Evolutionary conservation across 192 early-diverging fungal genomes (phyloP).

Genomic region (Entomortierella beljakovae): DNA sequence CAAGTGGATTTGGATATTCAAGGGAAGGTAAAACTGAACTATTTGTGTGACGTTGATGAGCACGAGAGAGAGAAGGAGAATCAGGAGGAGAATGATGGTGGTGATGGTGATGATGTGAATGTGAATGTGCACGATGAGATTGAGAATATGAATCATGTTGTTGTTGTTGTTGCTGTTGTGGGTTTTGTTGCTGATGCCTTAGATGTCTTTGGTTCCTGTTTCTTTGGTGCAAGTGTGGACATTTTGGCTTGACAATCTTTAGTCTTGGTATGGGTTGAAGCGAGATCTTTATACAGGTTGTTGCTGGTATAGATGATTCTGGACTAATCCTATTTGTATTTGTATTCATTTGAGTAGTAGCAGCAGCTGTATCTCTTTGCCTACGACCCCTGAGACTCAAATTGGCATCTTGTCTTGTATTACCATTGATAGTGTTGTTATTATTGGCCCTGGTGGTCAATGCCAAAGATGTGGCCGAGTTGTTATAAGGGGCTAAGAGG

Average conservation of each 20-base stretch:
- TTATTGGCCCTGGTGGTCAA: neutral
- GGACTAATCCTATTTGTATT: conserved; percentile 41
- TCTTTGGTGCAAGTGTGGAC: conserved; percentile 35
- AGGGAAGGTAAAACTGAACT: conserved; percentile 21
- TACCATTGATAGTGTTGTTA: neutral
- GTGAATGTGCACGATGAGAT: conserved; percentile 5
- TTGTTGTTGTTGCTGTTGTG: conserved; percentile 18
- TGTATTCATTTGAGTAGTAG: neutral
- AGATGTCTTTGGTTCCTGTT: conserved; percentile 29
- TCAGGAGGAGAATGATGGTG: neutral
- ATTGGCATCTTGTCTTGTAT: neutral
- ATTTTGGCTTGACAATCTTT: conserved; percentile 45
- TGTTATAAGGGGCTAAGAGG: neutral
- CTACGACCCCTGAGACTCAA: neutral
- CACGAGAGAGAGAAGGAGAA: neutral
- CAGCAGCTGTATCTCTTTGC: neutral
- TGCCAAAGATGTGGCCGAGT: neutral
- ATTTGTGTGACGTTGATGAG: conserved; percentile 4
- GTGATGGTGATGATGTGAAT: conserved; percentile 8
- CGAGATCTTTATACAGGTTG: conserved; percentile 53
- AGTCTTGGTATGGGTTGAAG: conserved; percentile 42
- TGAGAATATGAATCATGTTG: conserved; percentile 1
- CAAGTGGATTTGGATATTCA: conserved; percentile 7
- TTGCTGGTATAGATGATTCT: conserved; percentile 45
- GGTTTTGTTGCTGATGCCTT: conserved; percentile 33